A percentile compares a stretch with the other conserved stretches of the same genome.
Conservation (phyloP, 345 rosid genomes). For the Gossypium mustelinum region DNA sequence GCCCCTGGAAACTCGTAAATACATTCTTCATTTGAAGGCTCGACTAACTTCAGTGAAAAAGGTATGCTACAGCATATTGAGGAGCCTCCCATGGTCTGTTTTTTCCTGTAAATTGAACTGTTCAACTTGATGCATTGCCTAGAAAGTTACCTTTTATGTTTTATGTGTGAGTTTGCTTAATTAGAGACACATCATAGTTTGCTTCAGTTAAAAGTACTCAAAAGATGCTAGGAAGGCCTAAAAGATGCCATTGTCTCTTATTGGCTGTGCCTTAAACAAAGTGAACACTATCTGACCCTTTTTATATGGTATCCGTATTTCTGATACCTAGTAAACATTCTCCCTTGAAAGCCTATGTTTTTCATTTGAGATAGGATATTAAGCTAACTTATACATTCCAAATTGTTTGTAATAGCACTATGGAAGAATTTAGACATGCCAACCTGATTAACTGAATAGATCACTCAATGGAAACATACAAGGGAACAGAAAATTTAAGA, state of each 20-base stretch:
- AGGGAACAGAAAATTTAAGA: not conserved
- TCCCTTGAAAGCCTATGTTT: not conserved
- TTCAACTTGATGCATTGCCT: not conserved
- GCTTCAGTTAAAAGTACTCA: not conserved
- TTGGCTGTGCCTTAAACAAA: not conserved
- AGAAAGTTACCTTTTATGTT: not conserved
- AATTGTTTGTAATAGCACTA: not conserved
- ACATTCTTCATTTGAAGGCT: constrained; percentile 68
- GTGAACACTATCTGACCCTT: not conserved
- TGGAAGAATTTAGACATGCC: constrained; percentile 1
- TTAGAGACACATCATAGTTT: not conserved
- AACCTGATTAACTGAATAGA: not conserved
- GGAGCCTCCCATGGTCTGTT: constrained; percentile 5
- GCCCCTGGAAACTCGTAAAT: constrained; percentile 66
- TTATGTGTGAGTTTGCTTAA: not conserved
- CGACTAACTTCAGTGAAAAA: constrained; percentile 66
- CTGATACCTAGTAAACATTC: not conserved
- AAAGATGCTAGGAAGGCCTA: constrained; percentile 2
- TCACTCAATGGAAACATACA: not conserved
- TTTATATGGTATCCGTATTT: not conserved
- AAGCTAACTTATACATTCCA: not conserved
- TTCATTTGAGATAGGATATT: not conserved
- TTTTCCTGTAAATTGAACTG: not conserved
- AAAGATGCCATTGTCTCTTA: not conserved
- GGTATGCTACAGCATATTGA: constrained; percentile 32